Base-by-base conservation (phyloP, 2,329 filamentous ascomycete genomes). In the Tolypocladium ophioglossoides region DNA sequence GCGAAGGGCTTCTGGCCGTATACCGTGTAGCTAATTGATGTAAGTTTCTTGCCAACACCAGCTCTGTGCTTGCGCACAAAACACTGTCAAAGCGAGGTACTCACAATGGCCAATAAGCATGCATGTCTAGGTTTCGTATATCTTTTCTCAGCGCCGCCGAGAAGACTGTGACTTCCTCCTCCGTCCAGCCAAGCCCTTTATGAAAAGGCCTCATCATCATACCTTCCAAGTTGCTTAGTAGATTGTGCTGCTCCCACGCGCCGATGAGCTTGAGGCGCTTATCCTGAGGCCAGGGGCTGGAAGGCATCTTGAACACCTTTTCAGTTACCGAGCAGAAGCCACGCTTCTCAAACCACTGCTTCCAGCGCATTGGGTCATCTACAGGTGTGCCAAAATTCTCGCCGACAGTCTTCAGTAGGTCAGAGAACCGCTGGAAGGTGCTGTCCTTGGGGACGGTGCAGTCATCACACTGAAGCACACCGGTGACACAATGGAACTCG, bases 301-400 rank as follows among this genome's bases (percentile, higher is more conserved):
- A 67, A 1, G 77, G 77, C 61, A 77, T 70, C 63, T 73, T 75
- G 61, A 68, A 74, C 27, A 74, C 62, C 10, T 70, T 64, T 60
- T 79, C 72, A 1, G 63, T 62, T 0, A 83, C 72, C 56, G 78
- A 68, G 50, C 69, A 65, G 59, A 82, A 81, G 6, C 79, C 80
- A 1, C 73, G 73, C n/a, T 74, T 72, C 18, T 66, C 63, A 54
- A 82, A 67, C 55, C 70, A 69, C 20, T 52, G 34, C 49, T 60
- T 62, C 56, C 61, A 66, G 9, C 58, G 55, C n/a, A 58, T 56
- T 1, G 63, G 64, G 24, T 62, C 63, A 51, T 60, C 58, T 9
- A 67, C 55, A 8, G 65, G 61, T 20, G 67, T 65, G 2, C 66
- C 66, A 11, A 65, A 57, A 40, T 63, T 63, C 24, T 39, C 51